Percentiles rank a stretch among this genome's conserved stretches.
These are phyloP conservation scores for Penicillium sp. DNA, from an alignment of 2,329 filamentous ascomycete species.

Conservation along the genomic window DNA sequence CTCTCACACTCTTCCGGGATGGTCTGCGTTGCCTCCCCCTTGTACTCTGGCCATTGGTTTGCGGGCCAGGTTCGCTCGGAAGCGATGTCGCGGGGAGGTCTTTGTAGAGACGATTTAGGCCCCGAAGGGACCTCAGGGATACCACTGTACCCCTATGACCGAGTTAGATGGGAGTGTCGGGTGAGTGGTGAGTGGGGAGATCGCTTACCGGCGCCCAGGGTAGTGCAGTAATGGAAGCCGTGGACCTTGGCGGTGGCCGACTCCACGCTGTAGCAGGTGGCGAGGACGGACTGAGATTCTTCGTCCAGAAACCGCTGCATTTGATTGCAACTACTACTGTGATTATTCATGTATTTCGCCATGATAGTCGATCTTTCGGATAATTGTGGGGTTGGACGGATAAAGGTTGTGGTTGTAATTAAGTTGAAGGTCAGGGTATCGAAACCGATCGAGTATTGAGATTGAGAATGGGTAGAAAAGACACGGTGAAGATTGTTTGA, in stretches of 20 bases:
- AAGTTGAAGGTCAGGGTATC: slow-evolving; percentile 4
- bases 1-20: slow-evolving; percentile 99
- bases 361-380: slow-evolving; percentile 25
- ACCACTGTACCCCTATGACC: slow-evolving; percentile 76
- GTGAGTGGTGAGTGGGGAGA: neutral
- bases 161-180: slow-evolving; percentile 4
- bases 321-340: slow-evolving; percentile 66
- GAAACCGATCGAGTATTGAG: neutral
- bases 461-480: neutral
- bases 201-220: slow-evolving; percentile 72
- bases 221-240: slow-evolving; percentile 95
- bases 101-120: slow-evolving; percentile 80
- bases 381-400: slow-evolving; percentile 5
- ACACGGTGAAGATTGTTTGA: slow-evolving; percentile 8
- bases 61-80: slow-evolving; percentile 56
- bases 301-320: slow-evolving; percentile 61
- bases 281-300: slow-evolving; percentile 69
- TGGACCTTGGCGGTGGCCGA: slow-evolving; percentile 67
- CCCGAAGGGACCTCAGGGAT: slow-evolving; percentile 93
- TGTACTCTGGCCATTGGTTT: slow-evolving; percentile 44
- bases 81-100: slow-evolving; percentile 81
- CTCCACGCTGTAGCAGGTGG: slow-evolving; percentile 88
- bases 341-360: slow-evolving; percentile 64
- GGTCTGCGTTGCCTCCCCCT: slow-evolving; percentile 91
- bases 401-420: neutral